Evolutionary conservation across 352 stramenopile genomes (phyloP), one percentile per base, ranked within the genome.

Genomic region (Phytophthora nicotianae): DNA sequence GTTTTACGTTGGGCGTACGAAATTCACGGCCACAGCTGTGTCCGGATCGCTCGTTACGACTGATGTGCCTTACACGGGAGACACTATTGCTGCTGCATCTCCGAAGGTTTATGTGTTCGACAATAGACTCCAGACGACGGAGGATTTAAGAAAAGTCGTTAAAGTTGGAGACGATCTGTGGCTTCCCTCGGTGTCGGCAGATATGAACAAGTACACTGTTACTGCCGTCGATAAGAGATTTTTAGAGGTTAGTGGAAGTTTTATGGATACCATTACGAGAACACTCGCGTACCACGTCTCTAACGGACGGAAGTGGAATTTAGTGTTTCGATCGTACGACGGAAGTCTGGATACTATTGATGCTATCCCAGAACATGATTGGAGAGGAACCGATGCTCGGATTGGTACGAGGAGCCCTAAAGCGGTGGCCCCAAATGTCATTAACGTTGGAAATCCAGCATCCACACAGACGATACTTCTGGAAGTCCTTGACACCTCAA

Each of bases 291-390:
- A 77, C 11, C 57, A 82, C 17, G 58, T 76, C 7, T 56, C 67
- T 5, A 79, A 76, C 45, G 86, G 86, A n/a, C 75, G 59, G 1
- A 77, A 70, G 32, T 94, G 85, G 79, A 71, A 77, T 8, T 62
- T 94, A 13, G 70, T 90, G 2, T 94, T 94, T 26, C 78, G 83
- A 1, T 92, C 83, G 0, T 91, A 83, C 45, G 53, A 75, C 11
- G 81, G 70, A 7, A 70, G 74, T 45, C 56, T 94, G 8, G 64
- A 81, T 13, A 86, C 76, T 0, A 60, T 93, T 16, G 79, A 92
- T 13, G 79, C 77, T 4, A 50, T 89, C 3, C 83, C 86, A 19
- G 70, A 70, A 1, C 79, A 84, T 24, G 70, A 90, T 48, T 90
- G 75, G 72, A 71, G 78, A 5, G 86, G 86, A 6, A 88, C 79